Base-by-base conservation (phyloP, 352 stramenopile species). In the Phytophthora kernoviae region DNA sequence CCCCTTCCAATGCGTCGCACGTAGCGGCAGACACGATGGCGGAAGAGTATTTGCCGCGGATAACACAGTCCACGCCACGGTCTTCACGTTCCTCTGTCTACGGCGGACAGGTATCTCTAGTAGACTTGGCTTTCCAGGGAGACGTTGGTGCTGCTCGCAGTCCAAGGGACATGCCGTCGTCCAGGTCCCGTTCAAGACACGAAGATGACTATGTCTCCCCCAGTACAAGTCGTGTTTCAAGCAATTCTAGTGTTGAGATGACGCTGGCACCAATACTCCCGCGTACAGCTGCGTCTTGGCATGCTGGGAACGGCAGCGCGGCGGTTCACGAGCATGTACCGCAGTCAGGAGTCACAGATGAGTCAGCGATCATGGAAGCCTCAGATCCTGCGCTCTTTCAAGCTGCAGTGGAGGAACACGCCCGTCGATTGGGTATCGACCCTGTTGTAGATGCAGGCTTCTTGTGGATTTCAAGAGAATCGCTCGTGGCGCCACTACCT, bases 401-500 rank as follows among this genome's bases (percentile, higher is more conserved):
- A 52, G 70, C 82, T 40, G 86, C 81, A 44, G 72, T 95, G 26
- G 62, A 86, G 49, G 82, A 95, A 49, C 86, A 95, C 44, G 79
- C 84, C 22, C 64, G 58, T n/a, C 70, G 75, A 26, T 66, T 93
- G 4, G 86, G 86, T 8, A 87, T 95, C 18, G 79, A 95, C 45
- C 80, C 81, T 0, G 51, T 64, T 5, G 42, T 36, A 1, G 80
- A 93, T 30, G 40, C 48, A 15, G 79, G 91, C 10, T 74, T 88
- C 8, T 63, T 93, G 20, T 93, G 86, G 86, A 74, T 95, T 36
- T 84, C 84, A 42, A 68, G 79, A 1, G 79, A 93, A 40, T 95
- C 84, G 21, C 69, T 95, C 12, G 70, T 95, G 1, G 86, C 86
- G 11, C 68, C 73, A 15, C 48, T 95, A n/a, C 86, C 86, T 1